phyloP scores from a whole-genome alignment of 495 filamentous ascomycete species.

The Physcia stellaris region DNA sequence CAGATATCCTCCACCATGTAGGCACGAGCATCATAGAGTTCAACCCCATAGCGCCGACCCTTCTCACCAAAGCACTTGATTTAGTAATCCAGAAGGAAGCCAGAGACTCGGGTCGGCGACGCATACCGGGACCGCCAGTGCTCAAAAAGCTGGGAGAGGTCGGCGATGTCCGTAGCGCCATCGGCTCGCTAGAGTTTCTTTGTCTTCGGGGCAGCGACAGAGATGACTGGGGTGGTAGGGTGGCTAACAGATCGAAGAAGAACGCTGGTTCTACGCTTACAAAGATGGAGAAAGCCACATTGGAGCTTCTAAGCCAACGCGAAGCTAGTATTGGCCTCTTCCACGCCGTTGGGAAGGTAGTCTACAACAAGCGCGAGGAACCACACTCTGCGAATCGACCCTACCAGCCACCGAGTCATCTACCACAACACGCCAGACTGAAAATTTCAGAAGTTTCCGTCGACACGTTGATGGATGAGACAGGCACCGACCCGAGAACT shows the following conservation, averaged over 20 bases:
- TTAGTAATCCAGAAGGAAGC: conserved; percentile 71
- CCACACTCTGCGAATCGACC: no score
- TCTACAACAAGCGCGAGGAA: conserved; percentile 75
- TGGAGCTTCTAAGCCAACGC: conserved; percentile 65
- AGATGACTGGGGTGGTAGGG: conserved; percentile 54
- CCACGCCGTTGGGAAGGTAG: conserved; percentile 87
- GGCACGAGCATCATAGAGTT: conserved; percentile 70
- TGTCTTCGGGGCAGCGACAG: conserved; percentile 60
- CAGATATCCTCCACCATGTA: conserved; percentile 67
- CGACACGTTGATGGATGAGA: conserved; percentile 70
- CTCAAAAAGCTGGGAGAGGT: conserved; percentile 64
- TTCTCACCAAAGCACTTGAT: conserved; percentile 71
- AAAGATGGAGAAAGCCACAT: conserved; percentile 53
- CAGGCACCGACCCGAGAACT: conserved; percentile 75
- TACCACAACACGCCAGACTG: conserved; percentile 45
- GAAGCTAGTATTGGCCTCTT: conserved; percentile 85
- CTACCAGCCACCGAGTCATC: conserved; percentile 45
- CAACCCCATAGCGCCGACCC: conserved; percentile 79
- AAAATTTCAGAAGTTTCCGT: conserved; percentile 57
- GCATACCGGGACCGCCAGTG: conserved; percentile 55
- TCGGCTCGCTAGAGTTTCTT: conserved; percentile 80
- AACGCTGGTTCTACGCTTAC: conserved; percentile 44
- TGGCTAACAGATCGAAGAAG: conserved; percentile 42
- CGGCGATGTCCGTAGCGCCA: conserved; percentile 84
- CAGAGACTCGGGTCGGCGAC: conserved; percentile 47